phyloP scores from a whole-genome alignment of 805 yeast genomes.

The Lipomyces sp. region DNA sequence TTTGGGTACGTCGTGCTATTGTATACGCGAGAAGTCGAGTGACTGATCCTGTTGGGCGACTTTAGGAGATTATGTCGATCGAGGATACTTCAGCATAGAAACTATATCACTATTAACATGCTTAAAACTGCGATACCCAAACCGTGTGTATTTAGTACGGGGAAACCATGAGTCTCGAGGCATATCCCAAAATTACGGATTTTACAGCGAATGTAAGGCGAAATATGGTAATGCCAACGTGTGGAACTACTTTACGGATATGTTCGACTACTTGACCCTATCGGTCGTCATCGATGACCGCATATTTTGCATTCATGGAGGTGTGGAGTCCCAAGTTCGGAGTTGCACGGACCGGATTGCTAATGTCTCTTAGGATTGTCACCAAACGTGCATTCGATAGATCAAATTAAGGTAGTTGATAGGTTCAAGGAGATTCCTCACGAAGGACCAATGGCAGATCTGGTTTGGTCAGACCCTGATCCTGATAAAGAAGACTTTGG shows the following conservation, averaged over 20 bases:
- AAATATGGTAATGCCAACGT: constrained; percentile 82
- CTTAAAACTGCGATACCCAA: constrained; percentile 85
- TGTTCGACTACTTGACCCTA: constrained; percentile 87
- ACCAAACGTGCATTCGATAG: constrained; percentile 92
- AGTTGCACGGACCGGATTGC: background rate
- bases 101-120: constrained; percentile 84
- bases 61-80: constrained; percentile 84
- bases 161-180: constrained; percentile 98
- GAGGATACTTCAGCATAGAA: constrained; percentile 93
- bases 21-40: background rate
- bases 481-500: constrained; percentile 78
- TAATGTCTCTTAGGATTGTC: constrained; percentile 54
- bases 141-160: constrained; percentile 76
- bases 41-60: background rate
- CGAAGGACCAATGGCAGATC: constrained; percentile 99
- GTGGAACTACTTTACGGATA: constrained; percentile 88
- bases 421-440: constrained; percentile 95
- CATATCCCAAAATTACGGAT: constrained; percentile 96
- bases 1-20: constrained; percentile 50
- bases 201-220: constrained; percentile 89
- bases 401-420: constrained; percentile 88
- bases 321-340: constrained; percentile 44
- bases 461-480: constrained; percentile 99
- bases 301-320: constrained; percentile 96
- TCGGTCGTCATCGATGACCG: constrained; percentile 89